Evolutionary conservation across 257 asterid genomes (phyloP), one percentile per base, ranked within the genome.

Genomic region (Nicotiana knightiana): DNA sequence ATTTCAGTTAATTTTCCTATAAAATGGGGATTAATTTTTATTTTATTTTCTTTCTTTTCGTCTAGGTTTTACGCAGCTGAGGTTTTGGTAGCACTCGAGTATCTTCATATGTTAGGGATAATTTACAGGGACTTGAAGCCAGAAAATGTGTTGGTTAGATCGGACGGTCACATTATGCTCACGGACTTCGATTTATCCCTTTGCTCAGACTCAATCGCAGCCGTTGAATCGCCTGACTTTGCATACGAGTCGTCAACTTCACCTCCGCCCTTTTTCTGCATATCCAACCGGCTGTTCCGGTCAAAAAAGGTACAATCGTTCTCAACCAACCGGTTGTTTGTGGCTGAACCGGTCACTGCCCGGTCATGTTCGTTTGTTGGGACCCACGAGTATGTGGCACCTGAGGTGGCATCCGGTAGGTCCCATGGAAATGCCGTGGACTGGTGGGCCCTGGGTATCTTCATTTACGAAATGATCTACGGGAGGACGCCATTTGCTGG

Each of bases 381-480:
- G 87, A 94, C 98, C 54, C 98, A 94, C 87, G 98, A 94, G 87
- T 94, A 94, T 91, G 98, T 94, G 89, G 90, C 98, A 18, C 97
- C 97, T n/a, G 98, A 94, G 90, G 97, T 94, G 86, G 98, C 97
- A 0, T 81, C 93, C 0, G 97, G 96, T 5, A 82, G 88, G 90
- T 83, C 97, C 89, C 98, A 94, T 84, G 97, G 98, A 0, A 94
- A 89, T 81, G 97, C 96, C 16, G 98, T 94, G 9, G 98, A 94
- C 75, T 94, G 98, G 98, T 94, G 97, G 98, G 97, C 98, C 70
- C 43, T 94, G 0, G 98, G 98, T 17, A 85, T 93, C 53, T 94
- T 94, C 61, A 86, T 94, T 26, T 94, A 94, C 93, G 98, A 94
- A 82, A 87, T 94, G 97, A 84, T 94, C 26, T 94, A 93, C 70